Base-by-base conservation (phyloP, 495 filamentous ascomycete species). In the Penicillium riverlandense region DNA sequence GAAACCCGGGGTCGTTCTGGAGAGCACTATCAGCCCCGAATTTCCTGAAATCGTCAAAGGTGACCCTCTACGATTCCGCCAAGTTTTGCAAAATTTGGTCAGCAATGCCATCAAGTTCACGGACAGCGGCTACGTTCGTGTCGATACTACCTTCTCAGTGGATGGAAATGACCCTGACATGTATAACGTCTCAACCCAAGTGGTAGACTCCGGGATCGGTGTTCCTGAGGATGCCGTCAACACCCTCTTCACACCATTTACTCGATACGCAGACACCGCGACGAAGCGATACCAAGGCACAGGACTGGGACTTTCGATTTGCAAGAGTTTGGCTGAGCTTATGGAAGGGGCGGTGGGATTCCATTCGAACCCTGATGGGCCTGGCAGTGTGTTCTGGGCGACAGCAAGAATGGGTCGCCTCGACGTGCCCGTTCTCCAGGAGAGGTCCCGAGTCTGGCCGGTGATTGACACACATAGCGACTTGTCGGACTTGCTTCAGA, bases 51-150 rank as follows among this genome's bases (percentile, higher is more conserved):
- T 47, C 27, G 27, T 75, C 27, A 58, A 61, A 55, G 90, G 89
- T 7, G 90, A 96, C 55, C 83, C 88, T 1, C 78, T 85, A 0
- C 71, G 89, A 30, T 75, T 90, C 37, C 76, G 87, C 12, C 90
- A 95, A 62, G 83, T 96, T 29, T 72, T 95, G 10, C 87, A 84
- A 22, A 96, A 94, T 54, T 62, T 96, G 11, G 70, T 95, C n/a
- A 83, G 84, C 8, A 96, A 96, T 54, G 86, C 83, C 43, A 87
- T 90, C 62, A 94, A 95, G 50, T 94, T 95, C 52, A 94, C 89
- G 0, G 80, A 80, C 27, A 67, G 78, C 16, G 90, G 89, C 1
- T 75, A 72, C 42, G 78, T 95, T 9, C 76, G 72, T 12, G 55
- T 79, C 4, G 58, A 65, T 6, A 63, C 77, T 6, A 50, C 69